A percentile compares a stretch with the other conserved stretches of the same genome.
Evolutionary conservation across 179 eudicot species (phyloP).

Genomic region (Silene coronaria): DNA sequence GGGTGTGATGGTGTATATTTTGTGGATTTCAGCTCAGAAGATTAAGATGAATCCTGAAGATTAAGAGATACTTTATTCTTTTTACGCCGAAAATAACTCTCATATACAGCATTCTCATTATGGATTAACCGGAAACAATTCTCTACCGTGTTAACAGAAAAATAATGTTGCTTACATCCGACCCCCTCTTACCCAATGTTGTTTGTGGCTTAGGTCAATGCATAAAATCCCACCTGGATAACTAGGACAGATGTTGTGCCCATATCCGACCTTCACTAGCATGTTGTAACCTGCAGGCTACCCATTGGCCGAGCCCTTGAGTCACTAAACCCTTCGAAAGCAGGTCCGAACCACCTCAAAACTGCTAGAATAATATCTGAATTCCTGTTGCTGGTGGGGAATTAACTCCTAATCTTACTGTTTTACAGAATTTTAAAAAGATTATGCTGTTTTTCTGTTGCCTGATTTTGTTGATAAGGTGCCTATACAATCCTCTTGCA

Average conservation of each 20-base stretch:
- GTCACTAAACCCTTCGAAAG: neutral
- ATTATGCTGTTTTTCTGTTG: constrained; percentile 13
- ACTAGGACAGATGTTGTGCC: neutral
- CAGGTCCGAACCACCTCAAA: neutral
- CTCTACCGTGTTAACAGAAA: neutral
- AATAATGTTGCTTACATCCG: neutral
- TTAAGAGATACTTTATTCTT: neutral
- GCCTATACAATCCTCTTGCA: no score
- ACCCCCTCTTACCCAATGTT: neutral
- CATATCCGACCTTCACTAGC: neutral
- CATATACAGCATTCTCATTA: neutral
- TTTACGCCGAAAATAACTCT: neutral
- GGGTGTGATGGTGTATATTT: neutral
- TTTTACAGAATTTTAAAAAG: neutral
- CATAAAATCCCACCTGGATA: neutral
- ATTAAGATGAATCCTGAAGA: constrained; percentile 24
- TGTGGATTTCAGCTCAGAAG: neutral
- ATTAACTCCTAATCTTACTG: constrained; percentile 1
- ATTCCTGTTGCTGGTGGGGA: constrained; percentile 9
- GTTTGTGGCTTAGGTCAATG: neutral
- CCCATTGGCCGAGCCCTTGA: neutral
- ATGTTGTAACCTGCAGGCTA: neutral
- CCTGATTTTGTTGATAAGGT: constrained; percentile 4
- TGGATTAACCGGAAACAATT: neutral
- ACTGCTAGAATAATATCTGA: neutral